A percentile compares a stretch with the other conserved stretches of the same genome.
Evolutionary conservation across 2,329 filamentous ascomycete genomes (phyloP).

Genomic region (Cladorrhinum sp.): DNA sequence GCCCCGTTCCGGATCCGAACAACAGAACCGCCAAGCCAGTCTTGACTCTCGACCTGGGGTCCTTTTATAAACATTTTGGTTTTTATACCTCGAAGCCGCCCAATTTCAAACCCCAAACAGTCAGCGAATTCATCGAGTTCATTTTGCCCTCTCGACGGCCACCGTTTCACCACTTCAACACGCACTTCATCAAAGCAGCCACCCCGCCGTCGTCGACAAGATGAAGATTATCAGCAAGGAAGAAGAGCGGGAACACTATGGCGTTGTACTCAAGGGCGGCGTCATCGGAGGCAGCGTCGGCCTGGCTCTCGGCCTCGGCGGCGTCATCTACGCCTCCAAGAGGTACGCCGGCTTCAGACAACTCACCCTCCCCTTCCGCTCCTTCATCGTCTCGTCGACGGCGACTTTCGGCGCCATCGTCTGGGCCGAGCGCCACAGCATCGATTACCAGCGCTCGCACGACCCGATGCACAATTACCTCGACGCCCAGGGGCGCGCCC

Average conservation of each 20-base stretch:
- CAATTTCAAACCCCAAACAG: no score
- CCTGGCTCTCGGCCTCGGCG: slow-evolving; percentile 61
- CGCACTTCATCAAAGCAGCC: slow-evolving; percentile 5
- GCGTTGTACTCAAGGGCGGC: slow-evolving; percentile 75
- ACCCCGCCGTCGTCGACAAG: slow-evolving; percentile 29
- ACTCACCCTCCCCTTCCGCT: slow-evolving; percentile 84
- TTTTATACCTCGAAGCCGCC: no score
- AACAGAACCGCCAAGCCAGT: neutral
- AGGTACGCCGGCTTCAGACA: slow-evolving; percentile 75
- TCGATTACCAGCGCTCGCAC: slow-evolving; percentile 63
- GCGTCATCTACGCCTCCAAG: slow-evolving; percentile 63
- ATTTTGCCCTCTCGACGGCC: neutral
- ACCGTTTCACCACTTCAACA: slow-evolving; percentile 6
- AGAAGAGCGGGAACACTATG: slow-evolving; percentile 85
- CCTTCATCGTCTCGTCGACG: slow-evolving; percentile 81
- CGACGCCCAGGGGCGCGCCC: slow-evolving; percentile 57
- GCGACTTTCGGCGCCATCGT: slow-evolving; percentile 87
- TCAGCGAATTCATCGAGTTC: neutral
- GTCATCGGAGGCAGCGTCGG: slow-evolving; percentile 68
- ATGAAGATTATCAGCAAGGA: slow-evolving; percentile 98
- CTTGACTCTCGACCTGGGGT: no score
- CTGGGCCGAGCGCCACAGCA: slow-evolving; percentile 69
- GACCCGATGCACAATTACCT: slow-evolving; percentile 67
- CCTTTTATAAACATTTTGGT: no score
- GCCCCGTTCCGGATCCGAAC: neutral